Evolutionary conservation across 2,329 filamentous ascomycete genomes (phyloP), one percentile per base, ranked within the genome.

Genomic region (Pyrenophora seminiperda): DNA sequence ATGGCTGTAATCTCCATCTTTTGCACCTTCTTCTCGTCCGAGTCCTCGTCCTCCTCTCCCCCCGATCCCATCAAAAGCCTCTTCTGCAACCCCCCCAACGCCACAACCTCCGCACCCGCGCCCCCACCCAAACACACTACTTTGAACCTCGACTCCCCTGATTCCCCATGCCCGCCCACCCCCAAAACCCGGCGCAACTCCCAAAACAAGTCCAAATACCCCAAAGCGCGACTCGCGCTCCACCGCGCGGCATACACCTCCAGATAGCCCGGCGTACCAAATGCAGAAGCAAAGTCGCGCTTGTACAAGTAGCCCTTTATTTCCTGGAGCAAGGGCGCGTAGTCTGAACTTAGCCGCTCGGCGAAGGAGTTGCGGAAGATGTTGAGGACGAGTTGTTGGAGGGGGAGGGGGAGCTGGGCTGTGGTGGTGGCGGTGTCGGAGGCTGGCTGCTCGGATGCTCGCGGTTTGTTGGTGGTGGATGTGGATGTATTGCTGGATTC

Each of bases 161-260:
- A n/a, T n/a, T n/a, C n/a, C n/a, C n/a, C n/a, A n/a, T n/a, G n/a
- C n/a, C n/a, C n/a, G n/a, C n/a, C n/a, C n/a, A n/a, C n/a, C n/a
- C n/a, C n/a, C n/a, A n/a, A n/a, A n/a, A n/a, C n/a, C n/a, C n/a
- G n/a, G n/a, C 61, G 60, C 58, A 76, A 46, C 65, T 74, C 54
- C 53, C 62, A 67, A 18, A 87, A 78, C 13, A 86, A 68, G n/a
- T 81, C 77, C n/a, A 84, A 78, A 74, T 97, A 97, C 56, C 87
- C 90, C 43, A 97, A 76, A 0, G 91, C 89, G 44, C 94, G 81
- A 43, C 89, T 88, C 1, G 93, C 90, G 73, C 91, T 96, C 92
- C 93, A 99, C 62, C 94, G 79, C 45, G 90, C 83, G 7, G 91
- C 90, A 76, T 99, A 99, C 7, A 88, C 89, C 53, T 88, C 84